Percentiles rank a stretch among this genome's conserved stretches.
Evolutionary conservation across 805 yeast genomes (phyloP).

Genomic region (Wickerhamomyces canadensis): DNA sequence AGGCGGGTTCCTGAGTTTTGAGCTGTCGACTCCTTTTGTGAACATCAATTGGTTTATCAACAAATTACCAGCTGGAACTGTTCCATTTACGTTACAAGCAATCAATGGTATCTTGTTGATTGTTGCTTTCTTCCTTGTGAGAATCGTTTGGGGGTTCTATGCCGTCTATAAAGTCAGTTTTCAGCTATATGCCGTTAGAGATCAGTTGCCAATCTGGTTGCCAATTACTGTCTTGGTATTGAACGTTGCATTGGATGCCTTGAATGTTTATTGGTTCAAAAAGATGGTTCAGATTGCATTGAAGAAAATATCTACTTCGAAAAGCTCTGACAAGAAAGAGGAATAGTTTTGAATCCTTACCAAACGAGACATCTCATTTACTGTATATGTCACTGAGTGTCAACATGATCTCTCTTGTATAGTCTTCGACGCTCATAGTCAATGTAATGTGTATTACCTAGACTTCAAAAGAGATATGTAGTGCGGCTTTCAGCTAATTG

Average conservation of each 20-base stretch:
- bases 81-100: constrained; percentile 47
- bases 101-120: constrained; percentile 72
- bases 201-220: constrained; percentile 38
- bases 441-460: too few species aligned
- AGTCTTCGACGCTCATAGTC: too few species aligned
- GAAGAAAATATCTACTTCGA: constrained; percentile 33
- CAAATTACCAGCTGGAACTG: constrained; percentile 62
- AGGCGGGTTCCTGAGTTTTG: constrained; percentile 79
- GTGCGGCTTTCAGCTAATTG: too few species aligned
- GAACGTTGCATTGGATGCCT: constrained; percentile 56
- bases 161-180: constrained; percentile 51
- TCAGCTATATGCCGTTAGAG: constrained; percentile 42
- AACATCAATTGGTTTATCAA: constrained; percentile 89
- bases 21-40: constrained; percentile 90
- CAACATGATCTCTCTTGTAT: too few species aligned
- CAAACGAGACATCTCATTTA: too few species aligned
- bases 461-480: too few species aligned
- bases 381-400: too few species aligned
- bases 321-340: constrained; percentile 1
- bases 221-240: constrained; percentile 47
- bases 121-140: constrained; percentile 62
- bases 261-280: constrained; percentile 82
- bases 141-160: constrained; percentile 84
- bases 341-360: too few species aligned
- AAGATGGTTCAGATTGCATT: constrained; percentile 79